Conservation (phyloP, 208 protist species). For the Herpetomonas samuelpessoai region DNA sequence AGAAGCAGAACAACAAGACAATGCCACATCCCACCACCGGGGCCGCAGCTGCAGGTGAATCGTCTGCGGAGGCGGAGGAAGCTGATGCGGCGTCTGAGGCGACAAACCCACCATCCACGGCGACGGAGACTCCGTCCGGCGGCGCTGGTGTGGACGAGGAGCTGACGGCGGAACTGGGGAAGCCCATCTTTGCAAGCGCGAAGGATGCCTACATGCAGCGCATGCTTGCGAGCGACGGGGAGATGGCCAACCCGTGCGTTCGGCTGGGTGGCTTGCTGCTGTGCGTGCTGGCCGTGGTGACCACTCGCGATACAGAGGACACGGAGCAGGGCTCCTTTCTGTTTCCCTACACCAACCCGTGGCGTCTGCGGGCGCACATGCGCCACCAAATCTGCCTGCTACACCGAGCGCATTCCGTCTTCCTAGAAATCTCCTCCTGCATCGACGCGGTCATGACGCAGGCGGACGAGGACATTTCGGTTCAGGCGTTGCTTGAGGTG, state of each 20-base stretch:
- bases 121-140: not conserved
- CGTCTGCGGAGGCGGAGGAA: conserved; percentile 6
- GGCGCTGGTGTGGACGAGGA: not conserved
- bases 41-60: not conserved
- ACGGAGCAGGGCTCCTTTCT: conserved; percentile 10
- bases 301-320: conserved; percentile 3
- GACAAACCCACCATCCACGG: conserved; percentile 2
- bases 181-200: conserved; percentile 13
- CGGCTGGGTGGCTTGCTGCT: conserved; percentile 67
- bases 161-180: not conserved
- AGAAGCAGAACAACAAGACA: conserved; percentile 11
- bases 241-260: conserved; percentile 69
- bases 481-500: conserved; percentile 74
- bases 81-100: conserved; percentile 9
- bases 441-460: conserved; percentile 64
- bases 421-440: conserved; percentile 52
- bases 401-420: conserved; percentile 74
- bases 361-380: conserved; percentile 75
- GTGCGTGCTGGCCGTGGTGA: conserved; percentile 47
- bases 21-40: not conserved
- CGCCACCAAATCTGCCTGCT: conserved; percentile 75
- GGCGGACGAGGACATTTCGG: conserved; percentile 38
- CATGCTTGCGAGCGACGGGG: conserved; percentile 82
- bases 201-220: conserved; percentile 64
- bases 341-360: conserved; percentile 48